Conservation (phyloP, 78 protist genomes). For the Cavenderia fasciculata region DNA sequence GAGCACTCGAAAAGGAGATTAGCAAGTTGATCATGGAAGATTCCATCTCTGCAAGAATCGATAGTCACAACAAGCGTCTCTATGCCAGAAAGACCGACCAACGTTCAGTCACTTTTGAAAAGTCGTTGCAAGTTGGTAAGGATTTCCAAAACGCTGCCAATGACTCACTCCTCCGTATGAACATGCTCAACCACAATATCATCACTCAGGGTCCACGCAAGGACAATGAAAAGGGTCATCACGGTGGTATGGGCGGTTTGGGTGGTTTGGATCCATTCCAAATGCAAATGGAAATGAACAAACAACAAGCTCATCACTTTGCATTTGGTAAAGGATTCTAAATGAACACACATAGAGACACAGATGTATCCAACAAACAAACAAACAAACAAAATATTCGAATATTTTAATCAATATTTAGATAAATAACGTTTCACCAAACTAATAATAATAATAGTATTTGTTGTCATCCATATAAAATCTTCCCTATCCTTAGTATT, state of each 20-base stretch:
- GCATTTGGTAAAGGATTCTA: background rate
- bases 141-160: constrained; percentile 69
- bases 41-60: constrained; percentile 90
- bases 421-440: too few species aligned
- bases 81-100: constrained; percentile 79
- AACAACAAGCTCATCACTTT: background rate
- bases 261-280: background rate
- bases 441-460: background rate
- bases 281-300: background rate
- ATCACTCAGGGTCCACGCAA: background rate
- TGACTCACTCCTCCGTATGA: constrained; percentile 77
- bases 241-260: too few species aligned
- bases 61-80: constrained; percentile 86
- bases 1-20: constrained; percentile 80
- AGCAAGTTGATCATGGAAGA: constrained; percentile 84
- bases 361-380: background rate
- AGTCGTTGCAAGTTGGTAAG: constrained; percentile 70
- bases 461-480: background rate
- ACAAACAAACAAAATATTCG: too few species aligned
- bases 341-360: background rate
- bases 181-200: constrained; percentile 70
- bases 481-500: background rate
- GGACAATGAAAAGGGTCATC: background rate
- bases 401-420: too few species aligned
- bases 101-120: constrained; percentile 82